Conservation (phyloP, 1,284 basidiomycete species). For the Wolfiporia cocos region DNA sequence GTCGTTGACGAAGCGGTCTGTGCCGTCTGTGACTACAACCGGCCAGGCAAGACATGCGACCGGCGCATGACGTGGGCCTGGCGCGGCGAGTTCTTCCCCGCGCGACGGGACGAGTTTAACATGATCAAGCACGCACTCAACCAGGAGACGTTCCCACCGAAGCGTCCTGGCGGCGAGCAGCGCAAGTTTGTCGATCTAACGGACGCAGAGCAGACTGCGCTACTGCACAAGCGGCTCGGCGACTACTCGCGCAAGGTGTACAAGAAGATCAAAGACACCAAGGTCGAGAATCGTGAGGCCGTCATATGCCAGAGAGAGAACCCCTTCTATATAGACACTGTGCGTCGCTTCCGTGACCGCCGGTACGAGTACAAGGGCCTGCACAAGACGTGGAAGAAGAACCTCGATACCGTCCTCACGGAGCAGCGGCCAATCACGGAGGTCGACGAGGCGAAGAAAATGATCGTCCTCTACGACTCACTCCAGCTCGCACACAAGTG, state of each 20-base stretch:
- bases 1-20: slow-evolving; percentile 96
- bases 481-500: slow-evolving; percentile 99
- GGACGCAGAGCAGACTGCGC: slow-evolving; percentile 83
- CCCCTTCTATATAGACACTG: slow-evolving; percentile 99
- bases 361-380: slow-evolving; percentile 99
- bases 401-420: slow-evolving; percentile 72
- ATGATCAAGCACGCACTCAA: slow-evolving; percentile 98
- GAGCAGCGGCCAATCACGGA: slow-evolving; percentile 76
- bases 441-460: slow-evolving; percentile 96
- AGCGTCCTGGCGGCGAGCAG: slow-evolving; percentile 65
- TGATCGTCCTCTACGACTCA: slow-evolving; percentile 99
- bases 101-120: slow-evolving; percentile 96
- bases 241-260: slow-evolving; percentile 99
- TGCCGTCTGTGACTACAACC: slow-evolving; percentile 98
- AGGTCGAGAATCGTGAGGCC: slow-evolving; percentile 89
- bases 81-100: slow-evolving; percentile 98
- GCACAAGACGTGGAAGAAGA: slow-evolving; percentile 99
- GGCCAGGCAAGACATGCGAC: slow-evolving; percentile 94
- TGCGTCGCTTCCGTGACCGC: slow-evolving; percentile 94
- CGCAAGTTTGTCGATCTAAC: slow-evolving; percentile 85
- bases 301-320: slow-evolving; percentile 99
- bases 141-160: slow-evolving; percentile 89
- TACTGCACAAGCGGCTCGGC: slow-evolving; percentile 94
- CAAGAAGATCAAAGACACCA: slow-evolving; percentile 99
- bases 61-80: slow-evolving; percentile 96